phyloP scores from a whole-genome alignment of 2,329 filamentous ascomycete genomes.

The Parastagonospora avenae region DNA sequence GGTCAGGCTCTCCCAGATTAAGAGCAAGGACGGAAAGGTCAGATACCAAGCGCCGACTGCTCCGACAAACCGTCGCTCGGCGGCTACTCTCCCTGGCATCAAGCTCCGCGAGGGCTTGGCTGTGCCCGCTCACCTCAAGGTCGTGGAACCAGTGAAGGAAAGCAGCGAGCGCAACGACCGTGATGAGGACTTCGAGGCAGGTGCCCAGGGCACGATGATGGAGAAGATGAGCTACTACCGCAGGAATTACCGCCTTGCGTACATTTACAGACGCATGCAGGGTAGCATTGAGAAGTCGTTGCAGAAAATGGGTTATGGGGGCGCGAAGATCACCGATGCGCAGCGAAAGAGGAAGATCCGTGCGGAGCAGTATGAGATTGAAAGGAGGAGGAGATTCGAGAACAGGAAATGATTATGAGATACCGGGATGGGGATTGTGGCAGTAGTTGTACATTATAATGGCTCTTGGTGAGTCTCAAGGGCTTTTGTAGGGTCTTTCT shows the following conservation, averaged over 20 bases:
- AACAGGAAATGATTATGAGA: conserved; percentile 18
- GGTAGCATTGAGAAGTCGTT: conserved; percentile 13
- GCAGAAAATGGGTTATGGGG: conserved; percentile 22
- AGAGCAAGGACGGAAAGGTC: conserved; percentile 29
- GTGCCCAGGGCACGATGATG: conserved; percentile 21
- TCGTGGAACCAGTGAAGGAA: conserved; percentile 13
- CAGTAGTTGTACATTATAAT: conserved; percentile 14
- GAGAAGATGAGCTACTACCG: conserved; percentile 33
- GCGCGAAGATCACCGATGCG: conserved; percentile 19
- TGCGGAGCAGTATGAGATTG: conserved; percentile 34
- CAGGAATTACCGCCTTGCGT: conserved; percentile 30
- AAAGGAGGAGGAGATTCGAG: conserved; percentile 34
- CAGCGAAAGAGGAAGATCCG: conserved; percentile 34
- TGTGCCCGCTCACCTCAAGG: conserved; percentile 32
- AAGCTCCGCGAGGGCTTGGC: conserved; percentile 30
- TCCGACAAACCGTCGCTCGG: conserved; percentile 14
- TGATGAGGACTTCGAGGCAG: conserved; percentile 28
- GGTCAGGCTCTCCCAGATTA: conserved; percentile 28
- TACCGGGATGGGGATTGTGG: not conserved
- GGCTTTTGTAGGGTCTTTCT: too few species aligned
- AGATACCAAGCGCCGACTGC: conserved; percentile 34
- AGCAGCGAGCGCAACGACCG: conserved; percentile 21
- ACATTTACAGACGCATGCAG: conserved; percentile 21
- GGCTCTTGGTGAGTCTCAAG: too few species aligned
- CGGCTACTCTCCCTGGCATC: conserved; percentile 20